phyloP scores from a whole-genome alignment of 139 green algal species.

The Picochlorum sp. region DNA sequence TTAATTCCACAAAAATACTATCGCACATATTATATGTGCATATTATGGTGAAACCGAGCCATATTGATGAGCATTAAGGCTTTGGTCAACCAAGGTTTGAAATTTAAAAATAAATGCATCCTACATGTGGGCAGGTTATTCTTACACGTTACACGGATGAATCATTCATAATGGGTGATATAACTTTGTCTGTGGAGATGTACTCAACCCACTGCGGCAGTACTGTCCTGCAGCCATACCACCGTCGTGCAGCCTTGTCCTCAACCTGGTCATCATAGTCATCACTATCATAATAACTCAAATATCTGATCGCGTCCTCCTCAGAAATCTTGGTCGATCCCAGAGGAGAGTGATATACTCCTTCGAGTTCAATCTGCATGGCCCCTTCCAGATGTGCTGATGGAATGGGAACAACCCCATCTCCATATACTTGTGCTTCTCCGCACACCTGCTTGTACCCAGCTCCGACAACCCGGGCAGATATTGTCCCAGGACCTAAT shows the following conservation, averaged over 20 bases:
- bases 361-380: constrained; percentile 26
- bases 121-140: no score
- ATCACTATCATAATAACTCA: background rate
- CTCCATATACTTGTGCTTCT: constrained; percentile 55
- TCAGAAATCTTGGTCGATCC: background rate
- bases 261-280: background rate
- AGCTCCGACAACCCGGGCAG: constrained; percentile 50
- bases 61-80: no score
- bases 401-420: constrained; percentile 68
- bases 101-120: no score
- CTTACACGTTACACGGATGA: no score
- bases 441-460: constrained; percentile 83
- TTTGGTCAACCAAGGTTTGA: no score
- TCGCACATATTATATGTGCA: no score
- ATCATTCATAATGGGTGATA: no score
- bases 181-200: background rate
- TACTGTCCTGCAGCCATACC: constrained; percentile 2
- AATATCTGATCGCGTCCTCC: no score
- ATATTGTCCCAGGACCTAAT: constrained; percentile 16
- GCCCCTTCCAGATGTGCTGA: constrained; percentile 29
- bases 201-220: background rate
- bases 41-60: no score
- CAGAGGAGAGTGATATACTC: constrained; percentile 24
- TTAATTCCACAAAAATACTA: no score
- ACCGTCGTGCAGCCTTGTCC: background rate